phyloP scores from a whole-genome alignment of 768 basidiomycete species.

The Xanthoconium stramineum region DNA sequence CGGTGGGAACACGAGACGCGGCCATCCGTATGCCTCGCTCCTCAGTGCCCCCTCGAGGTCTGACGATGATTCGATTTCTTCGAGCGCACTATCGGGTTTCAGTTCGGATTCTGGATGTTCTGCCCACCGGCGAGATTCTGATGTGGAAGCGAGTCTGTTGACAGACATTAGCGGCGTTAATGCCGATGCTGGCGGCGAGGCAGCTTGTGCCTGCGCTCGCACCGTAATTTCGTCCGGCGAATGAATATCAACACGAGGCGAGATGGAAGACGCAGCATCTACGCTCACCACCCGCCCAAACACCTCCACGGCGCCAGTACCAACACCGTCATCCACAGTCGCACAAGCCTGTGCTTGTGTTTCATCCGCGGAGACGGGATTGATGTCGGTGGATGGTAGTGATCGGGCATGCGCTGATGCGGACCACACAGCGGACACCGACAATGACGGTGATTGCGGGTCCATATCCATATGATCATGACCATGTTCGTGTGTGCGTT shows the following conservation, averaged over 20 bases:
- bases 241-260: constrained; percentile 26
- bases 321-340: constrained; percentile 19
- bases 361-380: constrained; percentile 23
- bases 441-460: constrained; percentile 28
- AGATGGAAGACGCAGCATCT: constrained; percentile 17
- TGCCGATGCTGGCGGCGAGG: constrained; percentile 5
- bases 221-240: constrained; percentile 10
- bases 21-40: constrained; percentile 82
- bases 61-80: constrained; percentile 17
- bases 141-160: constrained; percentile 7
- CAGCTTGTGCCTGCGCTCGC: constrained; percentile 12
- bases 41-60: constrained; percentile 56
- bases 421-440: constrained; percentile 9
- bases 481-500: constrained; percentile 18
- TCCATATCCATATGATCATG: constrained; percentile 13
- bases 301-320: constrained; percentile 12
- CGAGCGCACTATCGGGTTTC: constrained; percentile 1
- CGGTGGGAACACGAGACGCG: constrained; percentile 89
- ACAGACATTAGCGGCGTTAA: constrained; percentile 15
- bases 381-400: constrained; percentile 15
- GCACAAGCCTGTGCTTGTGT: constrained; percentile 10
- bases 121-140: background rate
- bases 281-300: constrained; percentile 15
- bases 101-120: background rate
- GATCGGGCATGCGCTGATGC: constrained; percentile 13